A percentile compares a stretch with the other conserved stretches of the same genome.
phyloP scores from a whole-genome alignment of 2,329 filamentous ascomycete species.

The Hypoxylon rubiginosum region DNA sequence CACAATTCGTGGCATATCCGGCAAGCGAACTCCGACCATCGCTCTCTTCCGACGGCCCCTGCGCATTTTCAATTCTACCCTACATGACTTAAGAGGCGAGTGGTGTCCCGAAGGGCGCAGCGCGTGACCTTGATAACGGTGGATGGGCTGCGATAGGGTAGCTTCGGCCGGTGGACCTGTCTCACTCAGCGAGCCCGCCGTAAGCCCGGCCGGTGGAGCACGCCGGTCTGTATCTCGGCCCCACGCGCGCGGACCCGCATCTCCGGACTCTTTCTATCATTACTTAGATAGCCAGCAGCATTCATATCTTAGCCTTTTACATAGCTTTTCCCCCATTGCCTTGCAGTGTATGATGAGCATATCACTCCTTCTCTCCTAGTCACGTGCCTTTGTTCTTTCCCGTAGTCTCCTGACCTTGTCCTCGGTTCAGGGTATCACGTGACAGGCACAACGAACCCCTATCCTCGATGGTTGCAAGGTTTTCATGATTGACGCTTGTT shows the following conservation, averaged over 20 bases:
- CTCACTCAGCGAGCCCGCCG: slow-evolving; percentile 7
- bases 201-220: neutral
- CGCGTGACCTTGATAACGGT: slow-evolving; percentile 19
- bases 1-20: slow-evolving; percentile 7
- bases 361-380: neutral
- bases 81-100: slow-evolving; percentile 18
- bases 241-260: neutral
- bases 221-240: neutral
- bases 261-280: neutral
- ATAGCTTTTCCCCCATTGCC: neutral
- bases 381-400: neutral
- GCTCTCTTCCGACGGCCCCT: slow-evolving; percentile 22
- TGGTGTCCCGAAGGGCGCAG: neutral
- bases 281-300: neutral
- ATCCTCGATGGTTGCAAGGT: neutral
- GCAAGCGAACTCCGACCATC: slow-evolving; percentile 23
- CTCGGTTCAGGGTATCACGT: neutral
- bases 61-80: too few species aligned
- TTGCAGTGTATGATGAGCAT: neutral
- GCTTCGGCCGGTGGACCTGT: slow-evolving; percentile 14
- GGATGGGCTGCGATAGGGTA: slow-evolving; percentile 14
- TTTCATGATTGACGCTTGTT: too few species aligned
- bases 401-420: neutral
- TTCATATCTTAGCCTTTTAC: neutral
- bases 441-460: neutral